Evolutionary conservation across 1,139 yeast species (phyloP), one percentile per base, ranked within the genome.

Genomic region (Nakaseomyces delphensis): DNA sequence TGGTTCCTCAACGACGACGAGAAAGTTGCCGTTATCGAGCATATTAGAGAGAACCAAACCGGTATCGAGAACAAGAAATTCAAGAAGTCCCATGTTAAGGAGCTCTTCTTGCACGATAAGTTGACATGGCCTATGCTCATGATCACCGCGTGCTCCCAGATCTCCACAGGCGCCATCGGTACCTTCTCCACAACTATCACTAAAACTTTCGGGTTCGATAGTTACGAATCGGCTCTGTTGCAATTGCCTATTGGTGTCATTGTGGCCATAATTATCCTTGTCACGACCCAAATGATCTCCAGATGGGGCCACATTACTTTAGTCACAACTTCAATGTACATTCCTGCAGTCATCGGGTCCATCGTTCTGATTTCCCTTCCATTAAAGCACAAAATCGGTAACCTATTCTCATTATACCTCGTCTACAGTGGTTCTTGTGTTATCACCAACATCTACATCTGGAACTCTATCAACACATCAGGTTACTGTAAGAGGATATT

Each of bases 401-500:
- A 63, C 27, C 37, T 66, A 41, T 55, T 62, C 25, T 63, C 65
- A 9, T 57, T 62, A 35, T 66, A 65, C 40, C 39, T 65, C 46
- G 53, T 59, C n/a, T 67, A 60, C 65, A 67, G 57, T 58, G 68
- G 51, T 46, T 69, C 66, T 45, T 70, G 67, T 58, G 68, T 56
- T 50, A 74, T 56, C 39, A 63, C 68, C 3, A 54, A 64, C 30
- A 50, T 59, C 30, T 66, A 57, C 46, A 66, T 59, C 30, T 59
- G 63, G 63, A 59, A 59, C 38, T 51, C 59, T 14, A 55, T 70
- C 39, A 82, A 82, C 54, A 74, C 77, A 8, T 81, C 86, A 3
- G 91, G 91, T 15, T 78, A 77, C 53, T 79, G 86, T 14, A 81
- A 81, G 60, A 76, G 79, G 57, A 63, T 75, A 39, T 73, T 78